Base-by-base conservation (phyloP, 805 yeast genomes). In the Pichia rugopelliculosa region DNA sequence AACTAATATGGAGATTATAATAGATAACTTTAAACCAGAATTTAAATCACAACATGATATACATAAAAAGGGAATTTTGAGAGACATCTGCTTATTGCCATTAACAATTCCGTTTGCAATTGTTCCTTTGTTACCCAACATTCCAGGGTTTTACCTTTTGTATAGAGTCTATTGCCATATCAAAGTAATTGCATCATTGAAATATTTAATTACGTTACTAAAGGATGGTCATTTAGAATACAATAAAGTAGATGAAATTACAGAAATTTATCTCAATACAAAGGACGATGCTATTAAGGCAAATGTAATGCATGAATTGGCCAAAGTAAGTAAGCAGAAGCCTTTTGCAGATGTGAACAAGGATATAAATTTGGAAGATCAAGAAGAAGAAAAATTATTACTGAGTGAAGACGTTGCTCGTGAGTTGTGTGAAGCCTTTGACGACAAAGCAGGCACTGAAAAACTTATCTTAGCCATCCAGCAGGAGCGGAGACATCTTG, bases 101-200 rank as follows among this genome's bases (percentile, higher is more conserved):
- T 53, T 90, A 40, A 80, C 95, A 0, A 56, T 87, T 3, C 98
- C 98, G 2, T 62, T 90, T 39, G 89, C 87, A 0, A 56, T 88
- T 39, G 59, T 91, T 0, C 98, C 98, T 0, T 72, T 90, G n/a
- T 62, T 89, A 3, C 98, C 98, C 20, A 90, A 90, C 57, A 77
- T 90, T 20, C 98, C 98, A 0, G 96, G 96, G 0, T 84, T 91
- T 59, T 91, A 88, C 58, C 65, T 90, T 39, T 72, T 84, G 3
- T 90, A 84, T 61, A 72, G 98, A 51, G 73, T 84, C 18, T 90
- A 88, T 67, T 87, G 96, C 61, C 87, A 91, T 62, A 73, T 82
- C 60, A 84, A 84, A 56, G 96, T 96, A 0, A 69, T 75, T 51
- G 62, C 77, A 38, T 96, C 96, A 0, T 84, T 87, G 6, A 69